Percentiles rank a stretch among this genome's conserved stretches.
These are phyloP conservation scores for Raffaelea ambrosiae DNA, from an alignment of 2,329 filamentous ascomycete species.

Conservation along the genomic window DNA sequence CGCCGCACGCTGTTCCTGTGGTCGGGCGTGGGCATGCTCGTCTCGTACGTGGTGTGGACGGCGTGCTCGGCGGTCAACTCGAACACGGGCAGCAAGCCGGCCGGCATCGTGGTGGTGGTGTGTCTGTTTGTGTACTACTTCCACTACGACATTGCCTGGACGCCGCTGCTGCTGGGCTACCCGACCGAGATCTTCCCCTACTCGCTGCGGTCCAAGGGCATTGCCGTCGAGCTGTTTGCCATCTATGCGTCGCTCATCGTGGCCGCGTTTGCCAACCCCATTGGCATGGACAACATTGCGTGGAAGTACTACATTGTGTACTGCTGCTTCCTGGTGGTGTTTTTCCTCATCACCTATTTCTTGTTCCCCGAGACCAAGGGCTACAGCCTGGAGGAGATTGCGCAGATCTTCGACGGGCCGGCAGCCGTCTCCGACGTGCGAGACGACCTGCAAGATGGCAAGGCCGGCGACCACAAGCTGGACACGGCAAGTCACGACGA, in stretches of 20 bases:
- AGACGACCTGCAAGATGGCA: no score
- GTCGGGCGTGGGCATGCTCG: conserved; percentile 24
- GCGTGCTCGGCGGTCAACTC: conserved; percentile 15
- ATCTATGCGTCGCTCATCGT: background rate
- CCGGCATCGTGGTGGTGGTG: conserved; percentile 18
- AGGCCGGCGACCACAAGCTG: no score
- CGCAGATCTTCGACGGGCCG: conserved; percentile 15
- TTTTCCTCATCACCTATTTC: conserved; percentile 21
- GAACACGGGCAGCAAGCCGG: conserved; percentile 12
- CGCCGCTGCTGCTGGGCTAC: background rate
- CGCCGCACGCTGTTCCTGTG: conserved; percentile 31
- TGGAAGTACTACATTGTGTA: conserved; percentile 34
- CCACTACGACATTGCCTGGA: conserved; percentile 20
- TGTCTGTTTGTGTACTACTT: conserved; percentile 25
- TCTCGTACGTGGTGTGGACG: conserved; percentile 25
- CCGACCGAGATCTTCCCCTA: conserved; percentile 7
- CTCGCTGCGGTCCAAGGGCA: conserved; percentile 3
- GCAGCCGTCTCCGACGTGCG: no score
- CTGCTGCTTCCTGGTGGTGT: conserved; percentile 23
- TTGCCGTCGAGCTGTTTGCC: conserved; percentile 1
- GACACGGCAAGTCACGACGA: no score
- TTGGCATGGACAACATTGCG: conserved; percentile 21
- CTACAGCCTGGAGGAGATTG: conserved; percentile 11
- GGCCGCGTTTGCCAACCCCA: conserved; percentile 10
- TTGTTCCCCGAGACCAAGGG: conserved; percentile 18